A percentile compares a stretch with the other conserved stretches of the same genome.
These are phyloP conservation scores for Pseudopithomyces chartarum DNA, from an alignment of 2,329 filamentous ascomycete genomes.

Conservation along the genomic window DNA sequence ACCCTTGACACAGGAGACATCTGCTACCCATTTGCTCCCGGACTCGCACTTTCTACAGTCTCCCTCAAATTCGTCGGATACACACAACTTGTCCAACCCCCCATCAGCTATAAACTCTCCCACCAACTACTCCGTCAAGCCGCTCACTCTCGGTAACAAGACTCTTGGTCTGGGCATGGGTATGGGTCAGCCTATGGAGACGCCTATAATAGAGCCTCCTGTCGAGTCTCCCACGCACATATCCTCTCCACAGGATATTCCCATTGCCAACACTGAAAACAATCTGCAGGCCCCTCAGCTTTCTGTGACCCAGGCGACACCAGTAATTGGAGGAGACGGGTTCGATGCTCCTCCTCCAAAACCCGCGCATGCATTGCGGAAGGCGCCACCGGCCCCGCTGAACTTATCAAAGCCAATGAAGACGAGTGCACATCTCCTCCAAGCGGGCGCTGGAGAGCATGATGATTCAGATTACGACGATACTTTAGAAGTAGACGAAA, in stretches of 20 bases:
- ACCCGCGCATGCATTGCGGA: slow-evolving; percentile 62
- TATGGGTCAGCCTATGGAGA: slow-evolving; percentile 23
- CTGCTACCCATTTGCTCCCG: slow-evolving; percentile 26
- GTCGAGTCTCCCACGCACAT: slow-evolving; percentile 17
- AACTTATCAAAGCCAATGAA: slow-evolving; percentile 63
- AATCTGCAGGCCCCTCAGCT: slow-evolving; percentile 40
- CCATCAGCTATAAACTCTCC: slow-evolving; percentile 37
- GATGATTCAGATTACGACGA: slow-evolving; percentile 86
- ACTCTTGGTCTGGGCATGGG: slow-evolving; percentile 32
- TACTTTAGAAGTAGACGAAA: slow-evolving; percentile 70
- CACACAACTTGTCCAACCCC: slow-evolving; percentile 28
- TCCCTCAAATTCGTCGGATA: slow-evolving; percentile 34
- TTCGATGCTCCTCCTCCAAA: slow-evolving; percentile 43
- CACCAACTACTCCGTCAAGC: slow-evolving; percentile 40
- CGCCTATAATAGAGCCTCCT: slow-evolving; percentile 9
- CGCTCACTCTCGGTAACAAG: slow-evolving; percentile 26
- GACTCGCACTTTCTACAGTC: slow-evolving; percentile 39
- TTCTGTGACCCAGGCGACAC: slow-evolving; percentile 46
- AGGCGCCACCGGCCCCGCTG: slow-evolving; percentile 83
- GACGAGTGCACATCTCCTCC: slow-evolving; percentile 51
- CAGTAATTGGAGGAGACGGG: slow-evolving; percentile 40
- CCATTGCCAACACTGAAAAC: slow-evolving; percentile 8
- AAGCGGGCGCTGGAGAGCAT: slow-evolving; percentile 58
- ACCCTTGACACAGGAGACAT: slow-evolving; percentile 23
- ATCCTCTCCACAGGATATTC: slow-evolving; percentile 18